Conservation (phyloP, 2,329 filamentous ascomycete species). For the Amphichorda felina region DNA sequence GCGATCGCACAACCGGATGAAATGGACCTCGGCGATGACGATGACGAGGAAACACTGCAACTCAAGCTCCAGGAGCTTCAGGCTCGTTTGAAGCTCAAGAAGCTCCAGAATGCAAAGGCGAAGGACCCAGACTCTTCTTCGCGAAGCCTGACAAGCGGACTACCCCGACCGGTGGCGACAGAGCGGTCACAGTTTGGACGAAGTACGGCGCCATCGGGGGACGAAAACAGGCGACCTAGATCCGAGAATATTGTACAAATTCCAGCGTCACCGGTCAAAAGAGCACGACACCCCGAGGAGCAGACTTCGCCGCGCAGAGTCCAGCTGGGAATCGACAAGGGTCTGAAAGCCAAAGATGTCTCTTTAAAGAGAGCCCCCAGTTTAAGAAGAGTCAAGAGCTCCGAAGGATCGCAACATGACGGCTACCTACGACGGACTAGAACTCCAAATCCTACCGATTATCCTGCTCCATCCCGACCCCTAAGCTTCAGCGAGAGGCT, state of each 20-base stretch:
- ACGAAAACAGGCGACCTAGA: no score
- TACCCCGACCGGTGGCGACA: no score
- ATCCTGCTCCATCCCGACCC: constrained; percentile 6
- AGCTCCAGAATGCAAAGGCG: constrained; percentile 50
- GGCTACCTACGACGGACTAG: constrained; percentile 33
- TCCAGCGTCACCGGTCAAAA: constrained; percentile 60
- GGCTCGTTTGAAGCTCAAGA: constrained; percentile 77
- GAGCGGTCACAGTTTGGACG: no score
- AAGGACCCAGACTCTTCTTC: constrained; percentile 4
- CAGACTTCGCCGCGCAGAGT: constrained; percentile 70
- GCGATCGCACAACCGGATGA: constrained; percentile 12
- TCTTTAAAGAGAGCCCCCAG: constrained; percentile 54
- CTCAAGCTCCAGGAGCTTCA: constrained; percentile 82
- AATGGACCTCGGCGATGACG: constrained; percentile 39
- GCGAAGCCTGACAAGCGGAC: neutral
- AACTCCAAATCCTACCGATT: constrained; percentile 16
- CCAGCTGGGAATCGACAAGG: constrained; percentile 81
- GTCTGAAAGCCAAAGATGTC: constrained; percentile 66
- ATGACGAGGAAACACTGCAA: constrained; percentile 83
- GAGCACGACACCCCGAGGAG: constrained; percentile 34
- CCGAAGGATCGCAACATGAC: neutral
- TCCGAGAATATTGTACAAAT: constrained; percentile 47
- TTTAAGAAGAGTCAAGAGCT: neutral
- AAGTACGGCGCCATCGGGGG: no score
- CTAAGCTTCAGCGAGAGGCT: constrained; percentile 76